Evolutionary conservation across 352 stramenopile species (phyloP).

Genomic region (Phytophthora crassamura): DNA sequence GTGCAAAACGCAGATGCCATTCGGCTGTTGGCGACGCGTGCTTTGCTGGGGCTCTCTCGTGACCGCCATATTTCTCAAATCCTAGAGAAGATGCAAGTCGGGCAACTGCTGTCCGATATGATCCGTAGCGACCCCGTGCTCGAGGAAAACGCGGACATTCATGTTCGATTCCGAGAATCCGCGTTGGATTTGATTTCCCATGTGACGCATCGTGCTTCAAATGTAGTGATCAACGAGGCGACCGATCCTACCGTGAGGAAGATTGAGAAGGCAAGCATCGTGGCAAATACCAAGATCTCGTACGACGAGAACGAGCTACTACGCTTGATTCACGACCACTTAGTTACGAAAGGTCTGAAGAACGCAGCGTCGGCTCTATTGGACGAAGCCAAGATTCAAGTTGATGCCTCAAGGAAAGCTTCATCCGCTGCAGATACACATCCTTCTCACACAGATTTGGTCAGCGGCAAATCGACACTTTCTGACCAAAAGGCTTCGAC

Average conservation of each 20-base stretch:
- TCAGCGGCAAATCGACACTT: conserved; percentile 2
- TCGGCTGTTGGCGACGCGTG: conserved; percentile 81
- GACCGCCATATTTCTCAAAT: conserved; percentile 91
- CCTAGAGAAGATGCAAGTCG: conserved; percentile 91
- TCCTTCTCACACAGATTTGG: conserved; percentile 18
- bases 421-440: conserved; percentile 13
- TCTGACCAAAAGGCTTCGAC: conserved; percentile 14
- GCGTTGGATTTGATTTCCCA: conserved; percentile 89
- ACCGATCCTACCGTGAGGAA: conserved; percentile 88
- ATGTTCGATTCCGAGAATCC: conserved; percentile 88
- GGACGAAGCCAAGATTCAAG: conserved; percentile 54
- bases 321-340: conserved; percentile 82
- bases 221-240: conserved; percentile 87
- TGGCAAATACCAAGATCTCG: conserved; percentile 87
- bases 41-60: conserved; percentile 80
- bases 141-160: conserved; percentile 86
- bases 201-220: conserved; percentile 83
- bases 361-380: conserved; percentile 59
- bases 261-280: conserved; percentile 91
- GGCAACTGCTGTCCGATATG: conserved; percentile 86
- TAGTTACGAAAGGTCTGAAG: conserved; percentile 77
- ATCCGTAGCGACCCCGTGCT: conserved; percentile 87
- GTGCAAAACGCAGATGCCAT: conserved; percentile 89
- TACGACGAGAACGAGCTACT: conserved; percentile 88
- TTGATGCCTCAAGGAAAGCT: conserved; percentile 15